Base-by-base conservation (phyloP, 148 eudicot genomes). In the Gaultheria prostrata region DNA sequence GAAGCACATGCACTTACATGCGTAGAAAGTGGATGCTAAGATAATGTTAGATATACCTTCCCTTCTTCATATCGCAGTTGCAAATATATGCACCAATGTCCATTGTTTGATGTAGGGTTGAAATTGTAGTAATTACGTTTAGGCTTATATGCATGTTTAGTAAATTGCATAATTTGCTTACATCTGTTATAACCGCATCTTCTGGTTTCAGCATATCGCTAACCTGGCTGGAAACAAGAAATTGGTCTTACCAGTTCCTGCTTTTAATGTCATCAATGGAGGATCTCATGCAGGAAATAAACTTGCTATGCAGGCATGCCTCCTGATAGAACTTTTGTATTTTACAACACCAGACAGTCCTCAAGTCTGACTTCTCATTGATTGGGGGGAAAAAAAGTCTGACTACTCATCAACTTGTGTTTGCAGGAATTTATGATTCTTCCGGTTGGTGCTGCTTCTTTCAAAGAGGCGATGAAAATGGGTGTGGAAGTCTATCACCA, bases 231-330 rank as follows among this genome's bases (percentile, higher is more conserved):
- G 99, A 26, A 97, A 97, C 95, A 93, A 91, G 91, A 91, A 93
- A 80, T 76, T 94, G 91, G 97, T 97, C 48, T 89, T 97, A 89
- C 99, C 99, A 2, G 98, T 94, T 65, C 99, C 99, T 85, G 98
- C 99, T 81, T 97, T 97, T 90, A 97, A 97, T 86, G 99, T 97
- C 89, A 97, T 97, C 85, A 97, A 97, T 85, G 99, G 99, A 82
- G 99, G 99, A 85, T 94, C 99, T 45, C 99, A 97, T 84, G 99
- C 99, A 14, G 99, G 99, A 85, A 97, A 97, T 91, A 94, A 97
- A 88, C 96, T 94, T 84, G 99, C 99, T 17, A 97, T 97, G 99
- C 99, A 92, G 94, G 94, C 82, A 84, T 30, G 84, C 78, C 21
- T 77, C 43, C 54, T 50, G 28, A n/a, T 77, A 46, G 14, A 24